These are phyloP conservation scores for Aureobasidium pullulans DNA, from an alignment of 2,329 filamentous ascomycete species.

Conservation along the genomic window DNA sequence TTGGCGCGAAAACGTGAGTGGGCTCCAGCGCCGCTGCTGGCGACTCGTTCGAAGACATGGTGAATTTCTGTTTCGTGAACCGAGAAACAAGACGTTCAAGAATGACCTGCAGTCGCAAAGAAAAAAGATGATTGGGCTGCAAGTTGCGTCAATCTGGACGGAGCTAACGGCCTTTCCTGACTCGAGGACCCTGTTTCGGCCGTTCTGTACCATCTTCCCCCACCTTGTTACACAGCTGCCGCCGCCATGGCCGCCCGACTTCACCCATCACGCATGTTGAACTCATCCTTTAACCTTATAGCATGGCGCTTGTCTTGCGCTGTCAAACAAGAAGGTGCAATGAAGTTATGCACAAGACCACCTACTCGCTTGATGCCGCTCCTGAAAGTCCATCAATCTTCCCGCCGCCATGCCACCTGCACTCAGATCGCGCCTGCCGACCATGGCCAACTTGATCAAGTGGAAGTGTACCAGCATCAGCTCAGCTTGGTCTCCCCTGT, in stretches of 20 bases:
- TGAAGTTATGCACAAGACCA: background rate
- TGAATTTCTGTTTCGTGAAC: background rate
- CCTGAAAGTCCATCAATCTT: background rate
- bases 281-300: background rate
- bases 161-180: constrained; percentile 10
- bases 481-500: constrained; percentile 5
- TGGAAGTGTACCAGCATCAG: background rate
- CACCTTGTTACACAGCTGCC: background rate
- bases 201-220: background rate
- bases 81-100: background rate
- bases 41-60: constrained; percentile 3
- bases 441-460: background rate
- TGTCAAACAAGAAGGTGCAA: background rate
- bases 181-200: background rate
- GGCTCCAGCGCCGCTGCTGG: constrained; percentile 20
- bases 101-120: background rate
- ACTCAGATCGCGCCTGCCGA: background rate
- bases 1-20: constrained; percentile 25
- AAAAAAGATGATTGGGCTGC: background rate
- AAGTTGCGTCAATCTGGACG: constrained; percentile 3
- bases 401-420: constrained; percentile 2
- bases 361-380: background rate
- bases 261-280: background rate
- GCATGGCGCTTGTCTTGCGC: constrained; percentile 4
- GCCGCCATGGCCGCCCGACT: background rate